Evolutionary conservation across 352 stramenopile genomes (phyloP), one percentile per base, ranked within the genome.

Genomic region (Blastocystis sp.): DNA sequence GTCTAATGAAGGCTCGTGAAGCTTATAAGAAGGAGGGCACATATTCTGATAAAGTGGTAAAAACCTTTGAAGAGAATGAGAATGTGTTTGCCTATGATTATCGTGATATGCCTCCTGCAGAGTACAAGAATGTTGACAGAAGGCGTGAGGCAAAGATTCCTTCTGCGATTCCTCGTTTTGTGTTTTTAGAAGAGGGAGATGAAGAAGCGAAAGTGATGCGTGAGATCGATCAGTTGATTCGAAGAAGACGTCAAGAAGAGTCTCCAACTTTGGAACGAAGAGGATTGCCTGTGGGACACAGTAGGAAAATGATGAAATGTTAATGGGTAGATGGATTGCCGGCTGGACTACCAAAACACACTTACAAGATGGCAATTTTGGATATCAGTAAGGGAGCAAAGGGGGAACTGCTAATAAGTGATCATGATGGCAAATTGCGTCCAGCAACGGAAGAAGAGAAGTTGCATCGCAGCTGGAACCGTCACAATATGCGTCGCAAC

Each of bases 341-440:
- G 64, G 1, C 51, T 51, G 64, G 64, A 19, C 17, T 77, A 35
- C 19, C 19, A 48, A 51, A 77, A 35, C 40, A 56, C 64, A 56
- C 33, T 35, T 77, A 56, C 64, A 77, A 77, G 19, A 51, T 77
- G 33, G 64, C 64, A 5, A n/a, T 77, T 17, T 0, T 77, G 64
- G 64, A 77, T 48, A 51, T 77, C 9, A 70, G 60, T 24, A 81
- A 81, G 44, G 69, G 69, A 30, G 48, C 42, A 27, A 81, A 64
- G 37, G 7, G 40, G 0, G 5, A 1, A 4, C 27, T 81, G 11
- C 4, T 81, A 33, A 62, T 81, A 19, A 81, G 48, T 40, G 69
- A 81, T 37, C 11, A 51, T 22, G 24, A 81, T 44, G 69, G 69
- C 11, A n/a, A 35, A 54, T 24, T 81, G 42, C 40, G 69, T 64